These are phyloP conservation scores for Yamadazyma olivae DNA, from an alignment of 805 yeast genomes.

Conservation along the genomic window DNA sequence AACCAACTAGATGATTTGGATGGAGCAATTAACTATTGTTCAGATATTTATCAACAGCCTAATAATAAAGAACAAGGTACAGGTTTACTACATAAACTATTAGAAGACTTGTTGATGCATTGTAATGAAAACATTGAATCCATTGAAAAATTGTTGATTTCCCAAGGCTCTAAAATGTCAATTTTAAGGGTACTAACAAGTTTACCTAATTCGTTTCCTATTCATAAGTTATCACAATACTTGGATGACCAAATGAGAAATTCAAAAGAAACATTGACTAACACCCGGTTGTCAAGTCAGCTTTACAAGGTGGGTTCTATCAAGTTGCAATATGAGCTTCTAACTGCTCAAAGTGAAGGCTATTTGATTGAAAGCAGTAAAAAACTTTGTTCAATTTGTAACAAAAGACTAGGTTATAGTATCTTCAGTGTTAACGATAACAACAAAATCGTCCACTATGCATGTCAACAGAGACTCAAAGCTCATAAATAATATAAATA, in stretches of 20 bases:
- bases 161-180: slow-evolving; percentile 50
- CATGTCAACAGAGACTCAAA: slow-evolving; percentile 32
- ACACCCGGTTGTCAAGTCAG: slow-evolving; percentile 41
- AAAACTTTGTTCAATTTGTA: slow-evolving; percentile 58
- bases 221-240: slow-evolving; percentile 42
- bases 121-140: slow-evolving; percentile 30
- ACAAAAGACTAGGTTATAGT: slow-evolving; percentile 51
- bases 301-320: slow-evolving; percentile 54
- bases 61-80: slow-evolving; percentile 39
- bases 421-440: slow-evolving; percentile 50
- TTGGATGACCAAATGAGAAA: slow-evolving; percentile 44
- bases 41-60: slow-evolving; percentile 36
- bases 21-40: slow-evolving; percentile 62
- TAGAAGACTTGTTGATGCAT: slow-evolving; percentile 45
- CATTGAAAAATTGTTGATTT: slow-evolving; percentile 38
- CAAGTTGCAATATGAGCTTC: slow-evolving; percentile 42
- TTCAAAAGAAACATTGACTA: slow-evolving; percentile 37
- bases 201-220: slow-evolving; percentile 50
- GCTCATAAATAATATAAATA: neutral
- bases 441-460: slow-evolving; percentile 52
- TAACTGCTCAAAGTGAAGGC: slow-evolving; percentile 32
- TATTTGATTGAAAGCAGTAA: slow-evolving; percentile 36
- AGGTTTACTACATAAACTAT: slow-evolving; percentile 45
- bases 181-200: slow-evolving; percentile 41
- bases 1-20: slow-evolving; percentile 53